phyloP scores from a whole-genome alignment of 1,284 basidiomycete genomes.

The Phellopilus nigrolimitatus region DNA sequence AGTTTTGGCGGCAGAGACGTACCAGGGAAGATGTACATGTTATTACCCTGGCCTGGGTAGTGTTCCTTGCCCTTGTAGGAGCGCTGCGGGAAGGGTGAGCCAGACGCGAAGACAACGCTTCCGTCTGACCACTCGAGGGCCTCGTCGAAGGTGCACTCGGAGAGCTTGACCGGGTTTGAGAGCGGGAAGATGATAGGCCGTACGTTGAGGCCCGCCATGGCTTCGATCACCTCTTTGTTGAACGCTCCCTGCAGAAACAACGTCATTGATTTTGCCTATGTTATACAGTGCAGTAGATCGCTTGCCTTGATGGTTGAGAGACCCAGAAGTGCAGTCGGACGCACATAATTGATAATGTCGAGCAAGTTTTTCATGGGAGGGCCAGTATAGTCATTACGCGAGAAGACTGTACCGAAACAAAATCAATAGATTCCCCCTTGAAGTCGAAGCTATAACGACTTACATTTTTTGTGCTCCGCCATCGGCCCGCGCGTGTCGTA shows the following conservation, averaged over 20 bases:
- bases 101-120: conserved; percentile 82
- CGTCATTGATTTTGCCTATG: conserved; percentile 15
- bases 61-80: conserved; percentile 54
- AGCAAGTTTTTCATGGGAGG: conserved; percentile 71
- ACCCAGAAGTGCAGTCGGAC: conserved; percentile 89
- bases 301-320: conserved; percentile 77
- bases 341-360: conserved; percentile 81
- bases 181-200: conserved; percentile 94
- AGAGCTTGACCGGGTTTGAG: conserved; percentile 87
- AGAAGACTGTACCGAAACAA: conserved; percentile 72
- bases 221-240: conserved; percentile 66
- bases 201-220: conserved; percentile 83
- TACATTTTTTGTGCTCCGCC: conserved; percentile 81
- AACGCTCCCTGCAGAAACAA: conserved; percentile 60
- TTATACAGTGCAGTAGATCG: conserved; percentile 15
- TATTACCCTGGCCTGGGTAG: conserved; percentile 89
- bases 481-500: conserved; percentile 67
- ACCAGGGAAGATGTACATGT: conserved; percentile 81
- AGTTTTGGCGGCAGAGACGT: conserved; percentile 25
- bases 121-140: conserved; percentile 76
- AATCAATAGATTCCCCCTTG: no score
- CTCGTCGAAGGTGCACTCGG: conserved; percentile 83
- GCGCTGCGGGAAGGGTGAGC: conserved; percentile 80
- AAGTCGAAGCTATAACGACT: no score
- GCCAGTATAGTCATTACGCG: conserved; percentile 74